A percentile compares a stretch with the other conserved stretches of the same genome.
Evolutionary conservation across 495 filamentous ascomycete genomes (phyloP).

Genomic region (Podospora comata): DNA sequence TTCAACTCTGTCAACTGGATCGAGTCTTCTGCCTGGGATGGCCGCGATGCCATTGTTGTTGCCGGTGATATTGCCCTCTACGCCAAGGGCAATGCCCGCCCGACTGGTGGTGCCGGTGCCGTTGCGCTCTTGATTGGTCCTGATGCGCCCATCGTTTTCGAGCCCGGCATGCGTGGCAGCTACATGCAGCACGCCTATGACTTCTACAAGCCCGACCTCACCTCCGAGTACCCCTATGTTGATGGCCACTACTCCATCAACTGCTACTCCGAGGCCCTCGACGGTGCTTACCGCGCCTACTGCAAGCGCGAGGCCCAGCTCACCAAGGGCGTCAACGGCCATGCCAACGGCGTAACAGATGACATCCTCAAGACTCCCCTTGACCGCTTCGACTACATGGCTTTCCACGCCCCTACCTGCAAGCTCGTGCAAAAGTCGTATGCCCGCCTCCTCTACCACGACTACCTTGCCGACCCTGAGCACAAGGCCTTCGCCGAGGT

Average conservation of each 20-base stretch:
- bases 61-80: conserved; percentile 98
- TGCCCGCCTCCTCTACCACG: conserved; percentile 93
- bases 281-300: conserved; percentile 95
- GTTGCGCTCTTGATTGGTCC: conserved; percentile 95
- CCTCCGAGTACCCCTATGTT: conserved; percentile 95
- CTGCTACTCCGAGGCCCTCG: conserved; percentile 95
- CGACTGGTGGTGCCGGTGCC: conserved; percentile 91
- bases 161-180: conserved; percentile 84
- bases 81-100: conserved; percentile 91
- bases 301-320: conserved; percentile 74
- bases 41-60: conserved; percentile 87
- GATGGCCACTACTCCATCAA: conserved; percentile 92
- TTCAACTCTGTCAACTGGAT: conserved; percentile 98
- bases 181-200: conserved; percentile 97
- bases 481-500: conserved; percentile 80
- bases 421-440: conserved; percentile 96
- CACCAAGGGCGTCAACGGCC: conserved; percentile 52
- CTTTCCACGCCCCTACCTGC: conserved; percentile 96
- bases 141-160: conserved; percentile 84
- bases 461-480: conserved; percentile 77
- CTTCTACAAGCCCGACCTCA: conserved; percentile 98
- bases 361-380: conserved; percentile 63
- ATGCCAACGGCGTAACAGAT: conserved; percentile 42
- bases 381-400: conserved; percentile 93
- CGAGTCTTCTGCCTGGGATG: conserved; percentile 97